Evolutionary conservation across 2,329 filamentous ascomycete genomes (phyloP), one percentile per base, ranked within the genome.

Genomic region (Daldinia sp.): DNA sequence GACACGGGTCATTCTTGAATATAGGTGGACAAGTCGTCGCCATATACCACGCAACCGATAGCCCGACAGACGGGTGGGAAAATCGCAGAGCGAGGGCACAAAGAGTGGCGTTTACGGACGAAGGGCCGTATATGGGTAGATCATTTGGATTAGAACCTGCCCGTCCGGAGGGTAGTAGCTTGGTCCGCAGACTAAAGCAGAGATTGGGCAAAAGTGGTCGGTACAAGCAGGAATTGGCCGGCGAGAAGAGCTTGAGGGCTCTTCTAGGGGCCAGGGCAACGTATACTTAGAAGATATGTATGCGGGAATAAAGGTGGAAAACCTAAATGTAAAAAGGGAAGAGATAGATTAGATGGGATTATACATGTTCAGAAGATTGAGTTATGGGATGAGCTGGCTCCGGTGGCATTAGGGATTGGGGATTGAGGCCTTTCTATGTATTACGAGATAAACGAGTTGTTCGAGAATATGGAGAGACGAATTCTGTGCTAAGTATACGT

Each of bases 41-140:
- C 3, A 61, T 76, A 3, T 76, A 74, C 54, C 74, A 76, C 39
- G 74, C 71, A 7, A 76, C 74, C 0, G 72, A 76, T 23, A 58
- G 49, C 2, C 68, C 71, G 21, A 59, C 66, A 10, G 71, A 75
- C 54, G 71, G 74, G 5, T 76, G 74, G 74, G 64, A 64, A 15
- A 72, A 74, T 45, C 61, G 74, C 3, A 63, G 64, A 10, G 73
- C 74, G 10, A 57, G 73, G 19, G 72, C 70, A 17, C 73, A 73
- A 62, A 63, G 69, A 4, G 73, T 76, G 3, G 63, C 59, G 4
- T 76, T 75, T 21, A 74, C 70, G 11, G 66, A 68, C n/a, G 45
- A 68, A 4, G 74, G 73, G 0, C 74, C 73, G 9, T 75, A 71
- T 10, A 73, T 73, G 72, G 71, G 71, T 13, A 64, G 63, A 43